A percentile compares a stretch with the other conserved stretches of the same genome.
phyloP scores from a whole-genome alignment of 345 rosid genomes.

The Aquilaria malaccensis region DNA sequence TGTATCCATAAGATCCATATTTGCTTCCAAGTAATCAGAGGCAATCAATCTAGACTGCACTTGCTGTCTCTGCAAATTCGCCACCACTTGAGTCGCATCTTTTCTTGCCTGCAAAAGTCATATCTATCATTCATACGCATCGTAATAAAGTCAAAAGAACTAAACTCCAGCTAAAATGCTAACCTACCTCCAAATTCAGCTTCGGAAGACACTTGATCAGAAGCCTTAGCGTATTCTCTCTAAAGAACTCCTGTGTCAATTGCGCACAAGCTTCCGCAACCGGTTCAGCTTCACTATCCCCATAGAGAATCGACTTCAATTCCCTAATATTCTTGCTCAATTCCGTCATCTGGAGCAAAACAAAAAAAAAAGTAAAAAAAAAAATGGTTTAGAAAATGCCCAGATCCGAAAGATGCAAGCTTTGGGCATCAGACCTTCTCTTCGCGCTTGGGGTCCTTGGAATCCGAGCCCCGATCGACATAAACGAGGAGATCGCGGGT shows the following conservation, averaged over 20 bases:
- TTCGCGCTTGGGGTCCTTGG: constrained; percentile 53
- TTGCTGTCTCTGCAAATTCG: constrained; percentile 95
- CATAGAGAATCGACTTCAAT: constrained; percentile 82
- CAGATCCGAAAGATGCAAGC: neutral
- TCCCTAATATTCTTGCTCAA: constrained; percentile 71
- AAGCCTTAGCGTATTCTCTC: constrained; percentile 68
- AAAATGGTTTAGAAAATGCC: neutral
- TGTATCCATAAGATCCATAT: constrained; percentile 78
- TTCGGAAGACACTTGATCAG: constrained; percentile 74
- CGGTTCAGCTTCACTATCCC: constrained; percentile 95
- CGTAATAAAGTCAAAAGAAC: constrained; percentile 2
- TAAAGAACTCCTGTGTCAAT: constrained; percentile 91
- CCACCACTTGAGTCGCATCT: constrained; percentile 98
- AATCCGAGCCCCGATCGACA: constrained; percentile 30
- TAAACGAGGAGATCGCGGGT: constrained; percentile 81
- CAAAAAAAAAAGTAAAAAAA: neutral
- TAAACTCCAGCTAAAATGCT: neutral
- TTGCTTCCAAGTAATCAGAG: constrained; percentile 83
- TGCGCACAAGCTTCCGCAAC: constrained; percentile 86
- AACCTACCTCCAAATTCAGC: constrained; percentile 75
- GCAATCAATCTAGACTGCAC: constrained; percentile 87
- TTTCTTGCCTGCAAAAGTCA: constrained; percentile 63
- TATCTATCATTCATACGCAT: constrained; percentile 8
- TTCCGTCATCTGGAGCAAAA: constrained; percentile 63
- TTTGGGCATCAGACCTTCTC: constrained; percentile 38